These are phyloP conservation scores for Verticillium dahliae DNA, from an alignment of 2,329 filamentous ascomycete genomes.

Conservation along the genomic window DNA sequence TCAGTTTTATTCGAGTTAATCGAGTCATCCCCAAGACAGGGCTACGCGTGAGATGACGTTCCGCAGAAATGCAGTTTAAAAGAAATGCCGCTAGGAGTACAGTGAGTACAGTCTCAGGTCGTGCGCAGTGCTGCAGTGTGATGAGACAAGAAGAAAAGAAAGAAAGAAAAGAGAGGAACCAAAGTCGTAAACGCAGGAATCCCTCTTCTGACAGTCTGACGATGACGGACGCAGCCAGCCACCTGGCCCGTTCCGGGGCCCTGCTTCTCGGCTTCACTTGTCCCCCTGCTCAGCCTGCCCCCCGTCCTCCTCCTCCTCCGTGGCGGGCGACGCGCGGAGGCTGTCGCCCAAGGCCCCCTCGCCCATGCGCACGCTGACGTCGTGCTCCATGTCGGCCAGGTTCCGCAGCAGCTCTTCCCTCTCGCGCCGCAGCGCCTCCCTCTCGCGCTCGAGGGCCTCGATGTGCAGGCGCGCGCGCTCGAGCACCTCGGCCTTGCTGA, in stretches of 20 bases:
- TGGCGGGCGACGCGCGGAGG: slow-evolving; percentile 1
- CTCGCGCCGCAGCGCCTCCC: slow-evolving; percentile 20
- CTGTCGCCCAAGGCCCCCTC: neutral
- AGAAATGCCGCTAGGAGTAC: too few relatives aligned
- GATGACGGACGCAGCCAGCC: too few relatives aligned
- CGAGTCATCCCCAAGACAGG: neutral
- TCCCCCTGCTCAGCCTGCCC: neutral
- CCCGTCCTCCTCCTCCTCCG: neutral
- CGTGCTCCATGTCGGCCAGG: slow-evolving; percentile 6
- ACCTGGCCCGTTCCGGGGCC: too few relatives aligned
- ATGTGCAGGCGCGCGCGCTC: slow-evolving; percentile 27
- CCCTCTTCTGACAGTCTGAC: too few relatives aligned
- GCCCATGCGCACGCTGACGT: slow-evolving; percentile 1
- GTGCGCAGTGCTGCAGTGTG: too few relatives aligned
- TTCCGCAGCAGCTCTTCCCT: slow-evolving; percentile 16
- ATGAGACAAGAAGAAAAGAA: too few relatives aligned
- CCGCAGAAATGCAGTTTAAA: too few relatives aligned
- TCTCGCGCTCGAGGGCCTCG: slow-evolving; percentile 21
- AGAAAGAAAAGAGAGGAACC: too few relatives aligned
- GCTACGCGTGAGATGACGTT: too few relatives aligned
- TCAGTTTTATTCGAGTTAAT: neutral
- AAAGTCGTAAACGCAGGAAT: too few relatives aligned
- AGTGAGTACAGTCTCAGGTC: too few relatives aligned
- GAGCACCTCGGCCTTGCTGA: slow-evolving; percentile 29
- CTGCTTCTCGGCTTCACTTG: neutral